Conservation (phyloP, 257 asterid species). For the Solanum etuberosum region DNA sequence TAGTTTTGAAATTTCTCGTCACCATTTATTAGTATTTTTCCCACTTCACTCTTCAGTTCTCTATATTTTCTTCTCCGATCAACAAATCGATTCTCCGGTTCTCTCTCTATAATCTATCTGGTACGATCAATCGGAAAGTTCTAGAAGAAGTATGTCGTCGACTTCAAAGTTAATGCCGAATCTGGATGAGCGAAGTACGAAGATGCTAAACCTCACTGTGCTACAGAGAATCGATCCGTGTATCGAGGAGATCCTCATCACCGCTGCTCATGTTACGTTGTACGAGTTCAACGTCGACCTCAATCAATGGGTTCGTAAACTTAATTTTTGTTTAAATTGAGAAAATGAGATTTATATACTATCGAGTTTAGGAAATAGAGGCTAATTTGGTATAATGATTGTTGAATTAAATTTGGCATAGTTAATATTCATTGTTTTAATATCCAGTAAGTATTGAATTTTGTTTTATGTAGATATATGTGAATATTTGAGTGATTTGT, state of each 20-base stretch:
- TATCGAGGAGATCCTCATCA: slow-evolving; percentile 59
- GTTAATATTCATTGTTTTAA: background rate
- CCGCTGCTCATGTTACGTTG: slow-evolving; percentile 58
- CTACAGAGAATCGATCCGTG: slow-evolving; percentile 65
- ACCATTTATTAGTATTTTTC: background rate
- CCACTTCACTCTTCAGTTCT: background rate
- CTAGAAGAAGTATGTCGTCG: background rate
- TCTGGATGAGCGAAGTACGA: slow-evolving; percentile 51
- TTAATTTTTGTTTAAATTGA: background rate
- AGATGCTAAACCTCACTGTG: slow-evolving; percentile 57
- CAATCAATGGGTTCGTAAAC: slow-evolving; percentile 53
- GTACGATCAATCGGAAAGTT: background rate
- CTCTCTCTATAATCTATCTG: background rate
- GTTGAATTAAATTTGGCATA: background rate
- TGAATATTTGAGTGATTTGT: background rate
- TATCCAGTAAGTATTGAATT: background rate
- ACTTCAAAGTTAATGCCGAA: slow-evolving; percentile 50
- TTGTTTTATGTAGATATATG: background rate
- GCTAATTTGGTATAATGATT: background rate
- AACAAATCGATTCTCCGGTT: background rate
- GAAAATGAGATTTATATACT: background rate
- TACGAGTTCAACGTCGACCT: slow-evolving; percentile 52
- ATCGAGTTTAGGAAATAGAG: background rate
- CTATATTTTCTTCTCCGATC: background rate
- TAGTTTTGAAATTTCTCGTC: background rate